Base-by-base conservation (phyloP, 306 rosid species). In the Carpinus viminea region DNA sequence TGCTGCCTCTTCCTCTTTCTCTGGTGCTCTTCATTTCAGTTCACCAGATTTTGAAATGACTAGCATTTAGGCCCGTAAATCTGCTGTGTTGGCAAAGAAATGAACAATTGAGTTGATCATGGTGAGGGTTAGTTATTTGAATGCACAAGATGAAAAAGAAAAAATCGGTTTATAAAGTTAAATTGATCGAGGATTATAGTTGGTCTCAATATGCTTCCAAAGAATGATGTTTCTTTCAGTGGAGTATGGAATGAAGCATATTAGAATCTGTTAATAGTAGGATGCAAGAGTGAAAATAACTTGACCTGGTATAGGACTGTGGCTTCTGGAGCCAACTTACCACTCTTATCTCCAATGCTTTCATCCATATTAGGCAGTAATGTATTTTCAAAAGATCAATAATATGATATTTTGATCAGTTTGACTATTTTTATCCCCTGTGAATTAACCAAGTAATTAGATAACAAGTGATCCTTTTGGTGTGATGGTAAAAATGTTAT, bases 221-320 rank as follows among this genome's bases (percentile, higher is more conserved):
- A 61, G 43, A 62, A 43, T 20, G 46, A 51, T 9, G 20, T 21
- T 38, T 5, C 2, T 17, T 6, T 53, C 4, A 48, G 17, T 24
- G 51, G 55, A 45, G n/a, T 10, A 54, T 3, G 15, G 34, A 55
- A 24, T 16, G 12, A 34, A 20, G 50, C 7, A 31, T 7, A 73
- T 31, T n/a, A 55, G 11, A 31, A 18, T 38, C 48, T 38, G 20
- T 53, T 18, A 20, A 20, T 38, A 7, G 45, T 41, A 15, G 45
- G 55, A 34, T 60, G 52, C 21, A 21, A 69, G 74, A 71, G 28
- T 56, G 34, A 26, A 68, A 54, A 53, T 53, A 26, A 68, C 74
- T 45, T 64, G 21, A 28, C 18, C 16, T 43, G 43, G 8, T 72
- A 12, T 66, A 50, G 78, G 75, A 72, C 21, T 21, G 15, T 34